Conservation (phyloP, 2,329 filamentous ascomycete genomes). For the Ophiocordyceps camponoti-floridani region DNA sequence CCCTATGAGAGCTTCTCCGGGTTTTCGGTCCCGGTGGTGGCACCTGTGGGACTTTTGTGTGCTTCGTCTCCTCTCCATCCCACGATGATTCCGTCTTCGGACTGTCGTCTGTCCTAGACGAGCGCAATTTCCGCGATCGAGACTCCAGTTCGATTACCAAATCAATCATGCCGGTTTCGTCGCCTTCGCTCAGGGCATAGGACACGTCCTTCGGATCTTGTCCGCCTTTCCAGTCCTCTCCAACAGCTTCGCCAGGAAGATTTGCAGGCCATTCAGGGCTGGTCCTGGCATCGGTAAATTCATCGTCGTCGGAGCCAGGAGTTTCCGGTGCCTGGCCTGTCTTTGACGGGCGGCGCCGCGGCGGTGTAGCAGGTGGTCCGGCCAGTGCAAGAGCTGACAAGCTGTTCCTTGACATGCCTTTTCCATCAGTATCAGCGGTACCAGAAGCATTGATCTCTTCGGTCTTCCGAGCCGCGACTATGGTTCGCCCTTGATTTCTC, state of each 20-base stretch:
- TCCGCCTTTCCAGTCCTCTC: neutral
- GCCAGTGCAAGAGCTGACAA: neutral
- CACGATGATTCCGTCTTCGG: conserved; percentile 5
- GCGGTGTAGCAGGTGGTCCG: conserved; percentile 5
- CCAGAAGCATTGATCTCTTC: conserved; percentile 10
- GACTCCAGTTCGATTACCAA: conserved; percentile 32
- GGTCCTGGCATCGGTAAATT: conserved; percentile 29
- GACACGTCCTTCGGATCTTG: conserved; percentile 12
- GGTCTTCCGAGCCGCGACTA: neutral
- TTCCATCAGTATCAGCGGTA: conserved; percentile 5
- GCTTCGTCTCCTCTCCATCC: conserved; percentile 1
- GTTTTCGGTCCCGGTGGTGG: conserved; percentile 5
- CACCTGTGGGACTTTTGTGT: conserved; percentile 1
- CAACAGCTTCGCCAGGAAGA: neutral
- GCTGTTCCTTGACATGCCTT: neutral
- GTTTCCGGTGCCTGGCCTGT: conserved; percentile 12
- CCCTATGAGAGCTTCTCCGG: conserved; percentile 2
- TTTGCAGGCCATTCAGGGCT: conserved; percentile 17
- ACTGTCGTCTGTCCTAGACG: conserved; percentile 4
- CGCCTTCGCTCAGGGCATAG: conserved; percentile 23
- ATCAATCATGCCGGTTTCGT: conserved; percentile 28
- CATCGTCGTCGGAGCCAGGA: conserved; percentile 26
- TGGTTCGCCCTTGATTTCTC: conserved; percentile 3
- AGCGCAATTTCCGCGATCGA: conserved; percentile 11
- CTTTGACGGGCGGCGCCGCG: conserved; percentile 3